Evolutionary conservation across 768 basidiomycete genomes (phyloP), one percentile per base, ranked within the genome.

Genomic region (Cystofilobasidium bisporidii): DNA sequence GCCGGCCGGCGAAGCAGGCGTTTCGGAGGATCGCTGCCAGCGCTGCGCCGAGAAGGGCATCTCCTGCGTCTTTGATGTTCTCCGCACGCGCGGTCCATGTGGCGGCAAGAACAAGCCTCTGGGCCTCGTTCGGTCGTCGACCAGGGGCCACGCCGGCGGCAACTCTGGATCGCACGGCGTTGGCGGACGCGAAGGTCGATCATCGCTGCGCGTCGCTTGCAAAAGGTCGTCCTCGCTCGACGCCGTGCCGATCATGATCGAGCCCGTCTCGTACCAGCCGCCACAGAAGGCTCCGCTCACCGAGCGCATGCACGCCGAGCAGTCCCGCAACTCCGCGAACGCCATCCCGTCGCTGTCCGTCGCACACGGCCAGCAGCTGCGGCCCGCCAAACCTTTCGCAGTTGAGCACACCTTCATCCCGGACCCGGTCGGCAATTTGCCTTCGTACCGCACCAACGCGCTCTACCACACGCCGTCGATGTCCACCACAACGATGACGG

Each of bases 341-440:
- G 3, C 6, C 26, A 3, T 24, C 11, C 20, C 48, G 48, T 3
- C 10, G 22, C n/a, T n/a, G n/a, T n/a, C n/a, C n/a, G n/a, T n/a
- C n/a, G n/a, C n/a, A n/a, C n/a, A n/a, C n/a, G n/a, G n/a, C n/a
- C 14, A 50, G n/a, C 2, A 24, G 14, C 20, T 50, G 26, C n/a
- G 5, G n/a, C 6, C 10, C 14, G 10, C 9, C 48, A n/a, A n/a
- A 24, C 48, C 48, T 2, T 3, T 11, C 11, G 10, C 14, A 3
- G 48, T 28, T 24, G 26, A 50, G 48, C 48, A 50, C 48, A 50
- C 48, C 22, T 50, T 50, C 48, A 50, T 50, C n/a, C 22, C 48
- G 14, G 48, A 50, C 48, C 48, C 48, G 22, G 3, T 2, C 48
- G n/a, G 48, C 22, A 9, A 50, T 24, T 3, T 9, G n/a, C 26